phyloP scores from a whole-genome alignment of 176 grass and related monocot species.

The Tuctoria greenei region DNA sequence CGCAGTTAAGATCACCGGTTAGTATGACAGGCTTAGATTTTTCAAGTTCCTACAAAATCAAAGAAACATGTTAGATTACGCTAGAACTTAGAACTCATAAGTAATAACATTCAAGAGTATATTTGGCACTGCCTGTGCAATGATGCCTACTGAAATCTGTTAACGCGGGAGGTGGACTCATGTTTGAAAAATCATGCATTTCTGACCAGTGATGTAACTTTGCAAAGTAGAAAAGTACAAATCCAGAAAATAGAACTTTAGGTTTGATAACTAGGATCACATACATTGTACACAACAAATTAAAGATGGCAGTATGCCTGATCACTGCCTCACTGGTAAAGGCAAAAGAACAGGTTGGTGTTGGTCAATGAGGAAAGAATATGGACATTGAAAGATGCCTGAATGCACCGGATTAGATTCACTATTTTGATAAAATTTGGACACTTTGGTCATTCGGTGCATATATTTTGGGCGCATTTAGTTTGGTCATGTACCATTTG shows the following conservation, averaged over 20 bases:
- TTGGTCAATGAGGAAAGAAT: constrained; percentile 1
- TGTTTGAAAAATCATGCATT: constrained; percentile 15
- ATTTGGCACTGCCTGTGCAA: neutral
- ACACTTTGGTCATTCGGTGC: neutral
- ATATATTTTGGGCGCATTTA: neutral
- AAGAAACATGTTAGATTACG: constrained; percentile 19
- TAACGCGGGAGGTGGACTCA: constrained; percentile 7
- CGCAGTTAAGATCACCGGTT: constrained; percentile 75
- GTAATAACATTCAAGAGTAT: neutral
- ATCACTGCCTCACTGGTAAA: constrained; percentile 14
- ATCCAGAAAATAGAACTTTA: neutral
- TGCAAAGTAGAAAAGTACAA: constrained; percentile 1
- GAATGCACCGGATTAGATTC: neutral
- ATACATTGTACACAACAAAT: constrained; percentile 2
- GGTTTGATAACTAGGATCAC: neutral
- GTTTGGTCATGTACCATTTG: neutral
- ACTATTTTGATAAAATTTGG: neutral
- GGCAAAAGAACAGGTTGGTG: constrained; percentile 5
- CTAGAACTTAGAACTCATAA: neutral
- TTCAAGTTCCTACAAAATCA: constrained; percentile 57
- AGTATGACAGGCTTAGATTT: constrained; percentile 71
- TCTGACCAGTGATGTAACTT: neutral
- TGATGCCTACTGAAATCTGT: neutral
- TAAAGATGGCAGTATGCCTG: constrained; percentile 10
- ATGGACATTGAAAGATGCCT: neutral